Conservation (phyloP, 441 rosid species). For the Hura crepitans region DNA sequence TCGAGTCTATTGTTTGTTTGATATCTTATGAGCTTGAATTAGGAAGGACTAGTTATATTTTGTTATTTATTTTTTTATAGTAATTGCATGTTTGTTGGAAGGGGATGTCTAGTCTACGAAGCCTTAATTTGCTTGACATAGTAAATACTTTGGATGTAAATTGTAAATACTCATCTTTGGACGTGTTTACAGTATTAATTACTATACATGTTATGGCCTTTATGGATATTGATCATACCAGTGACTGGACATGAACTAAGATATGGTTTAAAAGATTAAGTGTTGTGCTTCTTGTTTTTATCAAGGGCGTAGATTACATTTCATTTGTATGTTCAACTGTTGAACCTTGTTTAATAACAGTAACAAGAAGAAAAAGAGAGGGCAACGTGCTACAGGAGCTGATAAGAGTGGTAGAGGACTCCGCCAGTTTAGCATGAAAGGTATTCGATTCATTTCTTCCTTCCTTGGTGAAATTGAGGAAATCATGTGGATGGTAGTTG, state of each 20-base stretch:
- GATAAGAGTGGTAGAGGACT: slow-evolving; percentile 96
- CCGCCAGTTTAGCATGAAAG: slow-evolving; percentile 98
- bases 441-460: slow-evolving; percentile 31
- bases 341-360: slow-evolving; percentile 31
- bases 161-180: neutral
- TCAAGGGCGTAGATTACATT: slow-evolving; percentile 3
- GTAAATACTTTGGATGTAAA: neutral
- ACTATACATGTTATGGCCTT: neutral
- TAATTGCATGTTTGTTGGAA: neutral
- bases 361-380: slow-evolving; percentile 83
- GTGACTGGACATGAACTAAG: neutral
- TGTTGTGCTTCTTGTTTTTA: slow-evolving; percentile 5
- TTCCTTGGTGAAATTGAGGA: neutral
- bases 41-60: neutral
- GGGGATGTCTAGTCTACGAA: neutral
- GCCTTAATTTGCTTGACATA: neutral
- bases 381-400: slow-evolving; percentile 73
- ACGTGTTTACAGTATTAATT: neutral
- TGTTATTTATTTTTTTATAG: neutral
- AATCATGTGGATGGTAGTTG: neutral
- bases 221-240: neutral
- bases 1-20: neutral
- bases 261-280: slow-evolving; percentile 9
- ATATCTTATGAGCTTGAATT: slow-evolving; percentile 1
- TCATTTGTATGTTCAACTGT: slow-evolving; percentile 16